These are phyloP conservation scores for Scleroderma citrinum DNA, from an alignment of 768 basidiomycete species.

Conservation along the genomic window DNA sequence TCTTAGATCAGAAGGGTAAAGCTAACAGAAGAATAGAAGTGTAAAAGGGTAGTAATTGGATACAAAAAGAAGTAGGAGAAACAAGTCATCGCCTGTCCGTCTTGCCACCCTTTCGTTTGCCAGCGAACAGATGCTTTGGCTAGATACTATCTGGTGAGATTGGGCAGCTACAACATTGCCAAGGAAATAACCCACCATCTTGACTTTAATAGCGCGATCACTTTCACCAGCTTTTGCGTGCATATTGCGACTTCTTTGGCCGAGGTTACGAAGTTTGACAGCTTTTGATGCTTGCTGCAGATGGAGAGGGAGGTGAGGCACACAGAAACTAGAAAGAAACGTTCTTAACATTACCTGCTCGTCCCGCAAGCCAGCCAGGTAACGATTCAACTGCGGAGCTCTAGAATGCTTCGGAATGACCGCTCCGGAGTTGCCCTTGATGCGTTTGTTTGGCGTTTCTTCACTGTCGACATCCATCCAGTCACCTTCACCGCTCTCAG, in stretches of 20 bases:
- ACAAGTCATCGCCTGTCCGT: conserved; percentile 56
- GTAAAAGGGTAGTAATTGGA: background rate
- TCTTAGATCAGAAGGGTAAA: background rate
- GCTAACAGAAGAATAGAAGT: background rate
- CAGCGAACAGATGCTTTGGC: conserved; percentile 82
- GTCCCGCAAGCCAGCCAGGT: conserved; percentile 74
- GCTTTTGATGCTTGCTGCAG: conserved; percentile 75
- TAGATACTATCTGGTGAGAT: conserved; percentile 22
- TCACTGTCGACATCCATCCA: conserved; percentile 54
- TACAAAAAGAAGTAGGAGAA: background rate
- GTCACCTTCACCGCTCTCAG: conserved; percentile 37
- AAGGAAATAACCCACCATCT: conserved; percentile 58
- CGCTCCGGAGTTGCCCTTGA: conserved; percentile 56
- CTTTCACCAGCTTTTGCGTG: conserved; percentile 88
- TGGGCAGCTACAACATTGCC: background rate
- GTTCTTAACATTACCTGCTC: conserved; percentile 40
- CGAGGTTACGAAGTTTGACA: conserved; percentile 75
- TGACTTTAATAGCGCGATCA: conserved; percentile 73
- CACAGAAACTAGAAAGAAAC: background rate
- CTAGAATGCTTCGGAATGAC: conserved; percentile 45
- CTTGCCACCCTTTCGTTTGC: conserved; percentile 78
- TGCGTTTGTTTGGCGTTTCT: conserved; percentile 51
- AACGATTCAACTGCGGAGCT: conserved; percentile 65
- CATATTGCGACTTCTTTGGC: conserved; percentile 82
- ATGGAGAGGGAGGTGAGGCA: conserved; percentile 6